Conservation (phyloP, 2,329 filamentous ascomycete species). For the Chaetomiaceae sp. region DNA sequence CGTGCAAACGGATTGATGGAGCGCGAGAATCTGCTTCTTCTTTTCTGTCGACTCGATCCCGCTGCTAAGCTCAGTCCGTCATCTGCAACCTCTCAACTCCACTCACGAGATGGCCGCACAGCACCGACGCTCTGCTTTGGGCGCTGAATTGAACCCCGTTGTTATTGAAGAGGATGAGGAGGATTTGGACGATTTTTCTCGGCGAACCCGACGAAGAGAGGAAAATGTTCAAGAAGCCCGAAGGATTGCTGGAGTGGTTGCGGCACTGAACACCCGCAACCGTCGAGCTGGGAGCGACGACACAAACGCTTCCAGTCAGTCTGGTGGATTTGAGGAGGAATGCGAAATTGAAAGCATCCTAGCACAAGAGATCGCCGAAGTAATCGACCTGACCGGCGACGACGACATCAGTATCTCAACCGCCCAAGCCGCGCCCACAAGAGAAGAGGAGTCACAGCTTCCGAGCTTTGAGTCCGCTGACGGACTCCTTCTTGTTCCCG, state of each 20-base stretch:
- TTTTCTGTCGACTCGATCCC: too few relatives aligned
- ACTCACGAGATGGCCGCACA: not conserved
- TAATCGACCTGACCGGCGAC: conserved; percentile 17
- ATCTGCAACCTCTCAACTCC: too few relatives aligned
- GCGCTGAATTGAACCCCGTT: not conserved
- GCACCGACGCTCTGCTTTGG: not conserved
- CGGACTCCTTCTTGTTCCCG: not conserved
- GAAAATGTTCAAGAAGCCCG: not conserved
- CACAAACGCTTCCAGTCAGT: not conserved
- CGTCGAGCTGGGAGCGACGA: not conserved
- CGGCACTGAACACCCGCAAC: not conserved
- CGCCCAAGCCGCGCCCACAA: not conserved
- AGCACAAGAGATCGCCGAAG: not conserved
- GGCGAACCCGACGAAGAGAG: not conserved
- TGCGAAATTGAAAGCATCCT: conserved; percentile 11
- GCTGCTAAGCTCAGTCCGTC: too few relatives aligned
- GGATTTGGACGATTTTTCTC: not conserved
- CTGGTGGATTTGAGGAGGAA: not conserved
- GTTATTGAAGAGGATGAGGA: conserved; percentile 14
- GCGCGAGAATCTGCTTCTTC: too few relatives aligned
- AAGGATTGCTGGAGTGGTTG: not conserved
- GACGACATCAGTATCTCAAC: not conserved
- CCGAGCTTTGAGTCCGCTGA: not conserved
- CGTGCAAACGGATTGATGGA: too few relatives aligned
- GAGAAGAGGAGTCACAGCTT: not conserved